Evolutionary conservation across 441 rosid species (phyloP).

Genomic region (Adansonia gregorii): DNA sequence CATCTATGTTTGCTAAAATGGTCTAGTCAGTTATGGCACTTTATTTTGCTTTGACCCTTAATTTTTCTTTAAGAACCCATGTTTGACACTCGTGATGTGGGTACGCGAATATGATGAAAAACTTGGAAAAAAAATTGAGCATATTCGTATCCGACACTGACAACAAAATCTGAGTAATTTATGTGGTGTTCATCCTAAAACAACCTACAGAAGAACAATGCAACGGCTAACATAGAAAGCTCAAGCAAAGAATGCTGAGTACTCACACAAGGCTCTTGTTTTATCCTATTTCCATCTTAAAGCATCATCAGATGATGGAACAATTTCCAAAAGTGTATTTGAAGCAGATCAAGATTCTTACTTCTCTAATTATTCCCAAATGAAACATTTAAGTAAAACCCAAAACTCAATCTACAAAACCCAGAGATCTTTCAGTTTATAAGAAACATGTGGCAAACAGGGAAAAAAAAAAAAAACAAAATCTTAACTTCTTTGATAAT

Average conservation of each 20-base stretch:
- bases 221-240: not conserved
- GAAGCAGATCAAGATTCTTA: not conserved
- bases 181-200: not conserved
- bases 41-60: too few relatives aligned
- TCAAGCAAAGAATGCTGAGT: not conserved
- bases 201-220: not conserved
- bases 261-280: not conserved
- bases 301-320: not conserved
- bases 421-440: not conserved
- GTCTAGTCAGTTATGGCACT: not conserved
- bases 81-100: too few relatives aligned
- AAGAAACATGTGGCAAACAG: not conserved
- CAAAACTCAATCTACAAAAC: not conserved
- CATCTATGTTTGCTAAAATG: not conserved
- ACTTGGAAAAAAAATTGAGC: too few relatives aligned
- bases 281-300: not conserved
- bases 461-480: not conserved
- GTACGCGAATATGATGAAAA: too few relatives aligned
- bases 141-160: too few relatives aligned
- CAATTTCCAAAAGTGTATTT: not conserved
- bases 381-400: not conserved
- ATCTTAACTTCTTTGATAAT: slow-evolving; percentile 60
- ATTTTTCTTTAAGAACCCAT: too few relatives aligned
- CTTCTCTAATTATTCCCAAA: not conserved
- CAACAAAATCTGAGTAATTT: too few relatives aligned